These are phyloP conservation scores for Yamadazyma philogaea DNA, from an alignment of 805 yeast species.

Conservation along the genomic window DNA sequence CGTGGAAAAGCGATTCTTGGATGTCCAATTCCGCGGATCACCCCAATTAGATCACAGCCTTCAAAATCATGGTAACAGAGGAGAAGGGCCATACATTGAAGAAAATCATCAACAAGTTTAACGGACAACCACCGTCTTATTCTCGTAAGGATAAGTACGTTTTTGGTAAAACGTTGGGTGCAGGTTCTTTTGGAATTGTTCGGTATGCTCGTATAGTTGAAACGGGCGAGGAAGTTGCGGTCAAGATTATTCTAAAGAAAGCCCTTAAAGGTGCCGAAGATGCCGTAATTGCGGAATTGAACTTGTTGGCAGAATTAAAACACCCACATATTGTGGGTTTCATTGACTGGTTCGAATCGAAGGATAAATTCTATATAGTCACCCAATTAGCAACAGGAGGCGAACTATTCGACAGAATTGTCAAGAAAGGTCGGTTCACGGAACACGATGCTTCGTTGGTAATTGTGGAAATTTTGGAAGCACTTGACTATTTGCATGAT, in stretches of 20 bases:
- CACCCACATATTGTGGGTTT: slow-evolving; percentile 90
- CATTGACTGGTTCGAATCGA: slow-evolving; percentile 89
- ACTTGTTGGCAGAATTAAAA: slow-evolving; percentile 59
- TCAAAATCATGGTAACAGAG: neutral
- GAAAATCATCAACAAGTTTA: slow-evolving; percentile 49
- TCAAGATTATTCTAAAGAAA: slow-evolving; percentile 84
- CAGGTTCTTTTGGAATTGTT: slow-evolving; percentile 94
- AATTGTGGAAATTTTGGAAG: slow-evolving; percentile 70
- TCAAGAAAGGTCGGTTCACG: slow-evolving; percentile 77
- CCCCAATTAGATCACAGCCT: neutral
- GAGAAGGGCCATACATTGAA: slow-evolving; percentile 13
- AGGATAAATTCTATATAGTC: slow-evolving; percentile 87
- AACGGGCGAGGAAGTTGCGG: slow-evolving; percentile 72
- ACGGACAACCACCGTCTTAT: slow-evolving; percentile 73
- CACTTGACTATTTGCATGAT: slow-evolving; percentile 74
- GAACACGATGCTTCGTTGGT: slow-evolving; percentile 83
- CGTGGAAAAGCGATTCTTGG: neutral
- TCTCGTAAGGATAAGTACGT: slow-evolving; percentile 64
- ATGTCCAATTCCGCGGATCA: neutral
- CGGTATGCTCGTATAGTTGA: slow-evolving; percentile 60
- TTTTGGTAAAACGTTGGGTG: slow-evolving; percentile 84
- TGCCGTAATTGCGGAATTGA: slow-evolving; percentile 75
- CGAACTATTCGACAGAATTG: slow-evolving; percentile 85
- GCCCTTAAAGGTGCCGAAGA: slow-evolving; percentile 77
- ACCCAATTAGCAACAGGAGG: slow-evolving; percentile 97